Conservation (phyloP, 2,329 filamentous ascomycete genomes). For the Phyllosticta citribraziliensis region DNA sequence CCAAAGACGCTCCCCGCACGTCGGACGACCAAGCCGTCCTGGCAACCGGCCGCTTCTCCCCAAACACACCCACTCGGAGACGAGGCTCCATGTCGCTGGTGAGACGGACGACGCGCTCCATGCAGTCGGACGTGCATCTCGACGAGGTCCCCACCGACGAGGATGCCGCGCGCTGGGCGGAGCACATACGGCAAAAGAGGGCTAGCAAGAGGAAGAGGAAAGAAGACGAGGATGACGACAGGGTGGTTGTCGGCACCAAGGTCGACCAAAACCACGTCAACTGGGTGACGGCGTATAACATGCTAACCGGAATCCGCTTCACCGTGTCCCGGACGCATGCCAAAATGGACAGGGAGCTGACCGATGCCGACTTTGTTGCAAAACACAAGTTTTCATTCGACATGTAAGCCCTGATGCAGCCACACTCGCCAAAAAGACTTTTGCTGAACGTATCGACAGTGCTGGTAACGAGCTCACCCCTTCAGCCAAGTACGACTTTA, state of each 20-base stretch:
- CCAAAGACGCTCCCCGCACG: slow-evolving; percentile 47
- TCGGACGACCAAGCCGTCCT: slow-evolving; percentile 49
- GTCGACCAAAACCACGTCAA: slow-evolving; percentile 96
- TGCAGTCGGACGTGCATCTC: slow-evolving; percentile 72
- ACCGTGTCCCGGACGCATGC: slow-evolving; percentile 94
- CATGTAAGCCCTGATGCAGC: slow-evolving; percentile 53
- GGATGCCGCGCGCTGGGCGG: slow-evolving; percentile 83
- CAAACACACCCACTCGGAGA: slow-evolving; percentile 52
- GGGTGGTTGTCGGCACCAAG: slow-evolving; percentile 89
- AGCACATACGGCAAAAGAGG: slow-evolving; percentile 83
- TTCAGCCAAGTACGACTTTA: slow-evolving; percentile 99
- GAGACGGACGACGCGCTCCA: slow-evolving; percentile 70
- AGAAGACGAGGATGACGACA: slow-evolving; percentile 84
- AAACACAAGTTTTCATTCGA: slow-evolving; percentile 99
- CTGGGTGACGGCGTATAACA: slow-evolving; percentile 97
- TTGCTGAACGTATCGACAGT: slow-evolving; percentile 34
- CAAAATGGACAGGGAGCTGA: slow-evolving; percentile 85
- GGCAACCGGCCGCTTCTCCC: slow-evolving; percentile 75
- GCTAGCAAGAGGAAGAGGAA: slow-evolving; percentile 75
- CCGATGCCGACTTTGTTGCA: slow-evolving; percentile 82
- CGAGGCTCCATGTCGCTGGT: slow-evolving; percentile 76
- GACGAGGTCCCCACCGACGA: slow-evolving; percentile 83
- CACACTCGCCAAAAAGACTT: background rate
- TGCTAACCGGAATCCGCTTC: slow-evolving; percentile 97
- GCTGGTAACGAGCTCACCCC: slow-evolving; percentile 95